Conservation (phyloP, 108 stramenopile species). For the Nitzschia inconspicua region DNA sequence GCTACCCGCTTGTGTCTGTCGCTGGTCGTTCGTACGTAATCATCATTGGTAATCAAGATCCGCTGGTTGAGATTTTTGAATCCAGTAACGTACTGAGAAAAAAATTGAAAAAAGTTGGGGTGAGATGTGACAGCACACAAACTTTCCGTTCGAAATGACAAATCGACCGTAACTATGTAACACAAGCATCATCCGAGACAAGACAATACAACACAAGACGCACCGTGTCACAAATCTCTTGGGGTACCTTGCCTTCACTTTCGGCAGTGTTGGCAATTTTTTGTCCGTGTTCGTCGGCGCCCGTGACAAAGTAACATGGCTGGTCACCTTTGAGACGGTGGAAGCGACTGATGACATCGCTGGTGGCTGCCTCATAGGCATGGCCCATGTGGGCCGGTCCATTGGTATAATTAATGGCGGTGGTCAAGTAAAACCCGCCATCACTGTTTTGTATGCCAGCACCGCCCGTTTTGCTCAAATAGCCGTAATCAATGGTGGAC, state of each 20-base stretch:
- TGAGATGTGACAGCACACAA: background rate
- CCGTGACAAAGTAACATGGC: conserved; percentile 89
- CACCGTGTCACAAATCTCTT: conserved; percentile 91
- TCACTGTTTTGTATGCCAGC: conserved; percentile 23
- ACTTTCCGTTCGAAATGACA: background rate
- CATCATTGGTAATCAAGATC: conserved; percentile 90
- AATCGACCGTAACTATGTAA: too few relatives aligned
- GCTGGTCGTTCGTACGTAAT: conserved; percentile 94
- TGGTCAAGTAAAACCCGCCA: conserved; percentile 88
- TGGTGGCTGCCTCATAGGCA: conserved; percentile 93
- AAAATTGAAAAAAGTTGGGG: background rate
- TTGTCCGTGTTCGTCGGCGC: conserved; percentile 98
- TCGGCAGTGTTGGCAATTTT: conserved; percentile 97
- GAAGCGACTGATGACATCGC: conserved; percentile 92
- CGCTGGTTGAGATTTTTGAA: conserved; percentile 92
- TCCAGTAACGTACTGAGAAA: conserved; percentile 68
- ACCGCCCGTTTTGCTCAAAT: conserved; percentile 23
- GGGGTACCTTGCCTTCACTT: conserved; percentile 71
- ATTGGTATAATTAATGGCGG: conserved; percentile 99
- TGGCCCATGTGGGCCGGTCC: conserved; percentile 99
- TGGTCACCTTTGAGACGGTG: conserved; percentile 60
- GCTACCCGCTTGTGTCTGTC: conserved; percentile 85
- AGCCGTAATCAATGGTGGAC: conserved; percentile 68
- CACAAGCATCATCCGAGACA: background rate
- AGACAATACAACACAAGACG: too few relatives aligned